Evolutionary conservation across 139 green algal species (phyloP).

Genomic region (Picochlorum sp.): DNA sequence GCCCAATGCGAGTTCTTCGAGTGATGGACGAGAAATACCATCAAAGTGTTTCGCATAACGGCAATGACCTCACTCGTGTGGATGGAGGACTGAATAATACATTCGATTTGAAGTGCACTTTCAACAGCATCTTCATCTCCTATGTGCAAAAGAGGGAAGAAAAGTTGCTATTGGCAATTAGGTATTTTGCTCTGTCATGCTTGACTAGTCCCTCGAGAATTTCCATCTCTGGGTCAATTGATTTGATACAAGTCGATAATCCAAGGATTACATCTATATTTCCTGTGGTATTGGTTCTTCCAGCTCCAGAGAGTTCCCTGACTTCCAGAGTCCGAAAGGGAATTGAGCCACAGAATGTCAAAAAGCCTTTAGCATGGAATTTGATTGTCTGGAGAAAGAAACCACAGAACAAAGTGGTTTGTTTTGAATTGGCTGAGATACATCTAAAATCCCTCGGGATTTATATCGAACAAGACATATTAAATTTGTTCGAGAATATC

Average conservation of each 20-base stretch:
- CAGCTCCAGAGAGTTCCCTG: constrained; percentile 10
- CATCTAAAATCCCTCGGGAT: constrained; percentile 39
- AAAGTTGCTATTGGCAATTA: no score
- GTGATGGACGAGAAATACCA: constrained; percentile 44
- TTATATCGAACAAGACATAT: constrained; percentile 53
- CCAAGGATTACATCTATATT: constrained; percentile 38
- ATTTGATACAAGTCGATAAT: constrained; percentile 54
- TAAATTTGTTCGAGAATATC: neutral
- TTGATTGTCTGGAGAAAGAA: constrained; percentile 48
- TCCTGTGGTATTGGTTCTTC: constrained; percentile 38
- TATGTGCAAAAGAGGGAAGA: no score
- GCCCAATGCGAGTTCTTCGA: constrained; percentile 57
- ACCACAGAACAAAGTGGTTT: constrained; percentile 54
- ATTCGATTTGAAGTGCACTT: no score
- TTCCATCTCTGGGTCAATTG: neutral
- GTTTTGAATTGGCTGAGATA: constrained; percentile 51
- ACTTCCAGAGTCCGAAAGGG: constrained; percentile 9
- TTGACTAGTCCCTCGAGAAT: constrained; percentile 22
- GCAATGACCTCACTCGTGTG: no score
- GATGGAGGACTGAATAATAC: no score
- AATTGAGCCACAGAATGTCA: neutral
- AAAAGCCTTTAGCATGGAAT: constrained; percentile 16
- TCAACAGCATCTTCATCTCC: no score
- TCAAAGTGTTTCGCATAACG: neutral
- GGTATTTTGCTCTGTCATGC: no score